These are phyloP conservation scores for Spencermartinsiella europaea DNA, from an alignment of 805 yeast genomes.

Conservation along the genomic window DNA sequence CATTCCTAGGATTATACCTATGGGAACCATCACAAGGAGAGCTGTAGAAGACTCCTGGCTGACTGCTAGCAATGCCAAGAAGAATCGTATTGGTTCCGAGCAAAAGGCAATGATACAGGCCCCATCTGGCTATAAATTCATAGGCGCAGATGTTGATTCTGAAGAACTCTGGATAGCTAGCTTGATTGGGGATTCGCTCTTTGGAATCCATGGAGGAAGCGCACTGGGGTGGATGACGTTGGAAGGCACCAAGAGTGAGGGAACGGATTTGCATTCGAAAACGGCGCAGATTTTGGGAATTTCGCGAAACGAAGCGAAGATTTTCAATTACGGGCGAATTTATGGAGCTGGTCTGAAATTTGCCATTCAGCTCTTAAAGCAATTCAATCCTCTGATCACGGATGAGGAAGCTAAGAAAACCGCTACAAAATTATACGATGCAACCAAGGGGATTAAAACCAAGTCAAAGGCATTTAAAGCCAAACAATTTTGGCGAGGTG, in stretches of 20 bases:
- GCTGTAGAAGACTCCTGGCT: constrained; percentile 98
- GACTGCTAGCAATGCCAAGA: constrained; percentile 93
- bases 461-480: constrained; percentile 28
- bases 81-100: constrained; percentile 84
- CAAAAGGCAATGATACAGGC: constrained; percentile 81
- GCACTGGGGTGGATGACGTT: constrained; percentile 99
- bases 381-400: constrained; percentile 66
- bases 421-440: constrained; percentile 64
- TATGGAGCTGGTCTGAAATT: constrained; percentile 96
- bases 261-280: constrained; percentile 92
- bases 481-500: constrained; percentile 55
- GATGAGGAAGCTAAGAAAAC: constrained; percentile 60
- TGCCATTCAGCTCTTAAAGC: constrained; percentile 77
- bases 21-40: constrained; percentile 96
- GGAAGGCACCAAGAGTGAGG: constrained; percentile 87
- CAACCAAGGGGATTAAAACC: constrained; percentile 70
- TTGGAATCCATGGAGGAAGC: constrained; percentile 88
- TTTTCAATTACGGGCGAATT: constrained; percentile 93
- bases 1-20: constrained; percentile 75
- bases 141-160: constrained; percentile 98
- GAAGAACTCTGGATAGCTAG: constrained; percentile 99
- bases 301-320: constrained; percentile 85
- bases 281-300: constrained; percentile 89
- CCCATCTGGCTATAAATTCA: constrained; percentile 84
- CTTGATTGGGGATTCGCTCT: constrained; percentile 84